Percentiles rank a stretch among this genome's conserved stretches.
phyloP scores from a whole-genome alignment of 2,329 filamentous ascomycete species.

The Aspergillus sp. region DNA sequence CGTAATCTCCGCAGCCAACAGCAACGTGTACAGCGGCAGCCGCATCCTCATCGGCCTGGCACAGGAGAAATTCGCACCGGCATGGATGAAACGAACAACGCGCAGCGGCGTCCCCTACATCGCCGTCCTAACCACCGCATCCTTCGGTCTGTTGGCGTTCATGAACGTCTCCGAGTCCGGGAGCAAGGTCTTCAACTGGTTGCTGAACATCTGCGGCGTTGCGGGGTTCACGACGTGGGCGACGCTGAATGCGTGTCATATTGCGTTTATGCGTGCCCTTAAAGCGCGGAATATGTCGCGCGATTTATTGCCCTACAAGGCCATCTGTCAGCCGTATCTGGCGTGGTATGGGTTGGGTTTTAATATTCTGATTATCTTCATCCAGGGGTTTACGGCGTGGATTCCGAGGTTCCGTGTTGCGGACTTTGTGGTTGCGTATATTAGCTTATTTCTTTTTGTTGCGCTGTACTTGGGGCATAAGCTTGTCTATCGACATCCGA shows the following conservation, averaged over 20 bases:
- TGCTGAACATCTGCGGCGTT: slow-evolving; percentile 38
- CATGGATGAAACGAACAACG: slow-evolving; percentile 44
- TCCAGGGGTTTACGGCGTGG: slow-evolving; percentile 70
- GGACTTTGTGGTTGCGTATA: slow-evolving; percentile 66
- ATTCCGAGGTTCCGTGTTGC: slow-evolving; percentile 61
- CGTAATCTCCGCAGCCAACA: slow-evolving; percentile 45
- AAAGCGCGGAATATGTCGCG: slow-evolving; percentile 60
- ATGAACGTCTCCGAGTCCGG: slow-evolving; percentile 68
- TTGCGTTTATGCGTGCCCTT: slow-evolving; percentile 67
- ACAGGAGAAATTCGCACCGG: slow-evolving; percentile 47
- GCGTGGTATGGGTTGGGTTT: slow-evolving; percentile 69
- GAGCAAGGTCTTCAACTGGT: slow-evolving; percentile 59
- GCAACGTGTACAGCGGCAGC: slow-evolving; percentile 53
- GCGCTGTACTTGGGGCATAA: slow-evolving; percentile 66
- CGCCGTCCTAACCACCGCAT: slow-evolving; percentile 46
- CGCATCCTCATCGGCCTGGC: slow-evolving; percentile 71
- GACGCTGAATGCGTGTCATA: slow-evolving; percentile 56
- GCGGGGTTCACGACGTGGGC: slow-evolving; percentile 38
- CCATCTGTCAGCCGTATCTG: slow-evolving; percentile 65
- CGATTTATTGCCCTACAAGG: slow-evolving; percentile 62
- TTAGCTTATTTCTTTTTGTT: slow-evolving; percentile 66
- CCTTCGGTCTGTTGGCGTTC: slow-evolving; percentile 68
- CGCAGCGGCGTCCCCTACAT: slow-evolving; percentile 47
- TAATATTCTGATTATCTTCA: slow-evolving; percentile 65
- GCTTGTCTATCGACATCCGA: slow-evolving; percentile 36